Base-by-base conservation (phyloP, 768 basidiomycete genomes). In the Lyophyllum decastes region DNA sequence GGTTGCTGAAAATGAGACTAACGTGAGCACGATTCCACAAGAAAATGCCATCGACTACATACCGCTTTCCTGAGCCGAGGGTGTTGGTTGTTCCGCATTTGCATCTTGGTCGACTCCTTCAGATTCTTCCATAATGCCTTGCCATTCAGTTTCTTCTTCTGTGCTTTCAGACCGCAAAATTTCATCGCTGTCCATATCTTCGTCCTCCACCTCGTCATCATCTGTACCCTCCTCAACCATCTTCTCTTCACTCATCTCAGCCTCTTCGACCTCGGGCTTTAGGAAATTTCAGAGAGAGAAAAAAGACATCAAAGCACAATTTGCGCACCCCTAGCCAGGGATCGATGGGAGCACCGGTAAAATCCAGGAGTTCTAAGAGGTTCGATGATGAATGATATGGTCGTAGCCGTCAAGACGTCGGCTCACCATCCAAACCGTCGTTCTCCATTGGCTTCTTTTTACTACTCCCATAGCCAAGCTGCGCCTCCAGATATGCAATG, bases 371-470 rank as follows among this genome's bases (percentile, higher is more conserved):
- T 61, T 87, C 86, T 87, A 55, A 45, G 19, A 11, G 2, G 33
- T 49, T 45, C 19, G 51, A 35, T 16, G 21, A 34, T 55, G 38
- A 47, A 55, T 12, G 33, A 40, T 26, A 41, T 41, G 40, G 10
- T 26, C 6, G 4, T 10, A 30, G 22, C 6, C 3, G 47, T 5
- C 19, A 11, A 8, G 25, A 46, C 10, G 33, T 54, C 2, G 70
- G 4, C 79, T 25, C 66, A 94, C 95, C 95, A 64, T 89, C 92
- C 16, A 97, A 74, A 4, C 94, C 95, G 71, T 98, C 95, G 1
- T 84, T 85, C 38, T 86, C 88, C 33, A 79, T 68, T 0, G 72
- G 75, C 24, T 72, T 77, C 17, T 70, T 79, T 52, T 76, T 73
- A 55, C 76, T 71, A 45, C 74, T 67, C 56, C 70, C 50, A 64